Percentiles rank a stretch among this genome's conserved stretches.
Conservation (phyloP, 257 asterid genomes). For the Forsythia suspensa region DNA sequence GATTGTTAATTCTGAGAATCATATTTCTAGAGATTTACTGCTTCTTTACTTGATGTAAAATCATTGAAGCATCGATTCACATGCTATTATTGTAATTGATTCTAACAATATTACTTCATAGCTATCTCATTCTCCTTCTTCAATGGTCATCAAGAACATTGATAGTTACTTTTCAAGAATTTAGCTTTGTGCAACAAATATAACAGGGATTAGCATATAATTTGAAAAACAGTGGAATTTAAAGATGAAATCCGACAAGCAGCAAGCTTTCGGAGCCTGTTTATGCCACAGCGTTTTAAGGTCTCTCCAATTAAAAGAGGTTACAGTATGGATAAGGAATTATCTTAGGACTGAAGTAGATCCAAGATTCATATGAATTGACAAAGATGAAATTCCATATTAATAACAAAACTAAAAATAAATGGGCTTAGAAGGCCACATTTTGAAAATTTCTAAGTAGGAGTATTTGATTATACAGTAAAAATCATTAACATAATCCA, state of each 20-base stretch:
- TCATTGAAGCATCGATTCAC: no score
- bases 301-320: no score
- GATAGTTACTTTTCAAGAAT: not conserved
- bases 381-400: not conserved
- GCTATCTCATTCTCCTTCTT: not conserved
- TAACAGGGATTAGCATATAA: no score
- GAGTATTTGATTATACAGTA: not conserved
- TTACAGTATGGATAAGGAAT: no score
- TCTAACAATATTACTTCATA: not conserved
- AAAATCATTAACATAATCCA: not conserved
- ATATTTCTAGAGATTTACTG: no score
- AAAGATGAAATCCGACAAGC: not conserved
- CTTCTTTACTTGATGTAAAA: no score
- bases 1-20: not conserved
- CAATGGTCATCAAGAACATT: not conserved
- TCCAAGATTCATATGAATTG: not conserved
- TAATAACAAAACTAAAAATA: not conserved
- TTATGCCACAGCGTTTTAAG: not conserved
- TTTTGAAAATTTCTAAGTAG: not conserved
- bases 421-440: not conserved
- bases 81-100: no score
- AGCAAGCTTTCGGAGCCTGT: not conserved
- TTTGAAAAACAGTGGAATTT: not conserved
- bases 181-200: not conserved
- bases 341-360: not conserved